phyloP scores from a whole-genome alignment of 2,329 filamentous ascomycete species.

The Cladophialophora carrionii region DNA sequence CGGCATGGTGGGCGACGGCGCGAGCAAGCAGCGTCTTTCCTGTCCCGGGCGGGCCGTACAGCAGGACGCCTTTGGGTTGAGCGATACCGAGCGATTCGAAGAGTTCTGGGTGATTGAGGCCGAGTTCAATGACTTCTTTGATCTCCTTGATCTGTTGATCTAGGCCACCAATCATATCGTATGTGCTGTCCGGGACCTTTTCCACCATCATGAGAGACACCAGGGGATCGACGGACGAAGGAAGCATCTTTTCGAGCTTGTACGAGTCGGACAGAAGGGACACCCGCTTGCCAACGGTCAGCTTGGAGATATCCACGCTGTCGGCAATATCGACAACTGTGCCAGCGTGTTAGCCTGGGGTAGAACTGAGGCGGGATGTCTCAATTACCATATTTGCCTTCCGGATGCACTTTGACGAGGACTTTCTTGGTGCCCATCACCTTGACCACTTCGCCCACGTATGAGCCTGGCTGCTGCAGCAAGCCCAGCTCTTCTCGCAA shows the following conservation, averaged over 20 bases:
- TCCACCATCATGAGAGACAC: slow-evolving; percentile 99
- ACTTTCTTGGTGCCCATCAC: slow-evolving; percentile 99
- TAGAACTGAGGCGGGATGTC: slow-evolving; percentile 22
- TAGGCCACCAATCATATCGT: slow-evolving; percentile 99
- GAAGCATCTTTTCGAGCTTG: slow-evolving; percentile 98
- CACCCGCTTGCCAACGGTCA: slow-evolving; percentile 96
- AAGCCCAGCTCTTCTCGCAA: slow-evolving; percentile 93
- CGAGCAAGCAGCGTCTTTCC: slow-evolving; percentile 94
- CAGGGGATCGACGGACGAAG: slow-evolving; percentile 95
- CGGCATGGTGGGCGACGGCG: slow-evolving; percentile 96
- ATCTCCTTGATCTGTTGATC: slow-evolving; percentile 99
- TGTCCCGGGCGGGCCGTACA: slow-evolving; percentile 95
- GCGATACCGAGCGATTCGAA: slow-evolving; percentile 99
- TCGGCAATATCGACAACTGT: slow-evolving; percentile 94
- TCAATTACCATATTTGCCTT: slow-evolving; percentile 92
- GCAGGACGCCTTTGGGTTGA: slow-evolving; percentile 93
- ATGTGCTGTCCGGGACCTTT: slow-evolving; percentile 98
- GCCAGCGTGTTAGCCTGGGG: slow-evolving; percentile 35
- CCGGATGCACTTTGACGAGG: slow-evolving; percentile 96
- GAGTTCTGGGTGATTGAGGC: slow-evolving; percentile 95
- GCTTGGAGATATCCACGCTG: slow-evolving; percentile 89
- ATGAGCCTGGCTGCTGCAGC: slow-evolving; percentile 94
- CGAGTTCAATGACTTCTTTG: slow-evolving; percentile 99
- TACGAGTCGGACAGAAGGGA: slow-evolving; percentile 96
- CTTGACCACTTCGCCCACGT: slow-evolving; percentile 99